Evolutionary conservation across 495 filamentous ascomycete species (phyloP).

Genomic region (Hyphodiscus hymeniophilus): DNA sequence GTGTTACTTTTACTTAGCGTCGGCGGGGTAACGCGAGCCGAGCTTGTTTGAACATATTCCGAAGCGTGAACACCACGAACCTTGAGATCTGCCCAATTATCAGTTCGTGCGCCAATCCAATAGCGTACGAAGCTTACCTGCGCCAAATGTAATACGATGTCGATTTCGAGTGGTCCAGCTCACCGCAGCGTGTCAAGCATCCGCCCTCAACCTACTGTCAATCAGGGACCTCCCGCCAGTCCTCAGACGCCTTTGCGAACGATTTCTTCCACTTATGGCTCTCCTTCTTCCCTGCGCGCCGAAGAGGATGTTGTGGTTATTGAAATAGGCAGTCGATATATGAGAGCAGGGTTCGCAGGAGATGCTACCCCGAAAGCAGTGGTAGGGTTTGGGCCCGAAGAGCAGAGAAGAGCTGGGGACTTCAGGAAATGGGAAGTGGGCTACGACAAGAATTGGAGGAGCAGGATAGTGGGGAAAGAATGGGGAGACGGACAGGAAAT

Average conservation of each 20-base stretch:
- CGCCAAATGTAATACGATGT: conserved; percentile 15
- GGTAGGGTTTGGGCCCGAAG: conserved; percentile 61
- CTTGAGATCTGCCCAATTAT: no score
- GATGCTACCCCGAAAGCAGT: conserved; percentile 66
- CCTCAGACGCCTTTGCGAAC: conserved; percentile 55
- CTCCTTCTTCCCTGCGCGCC: conserved; percentile 63
- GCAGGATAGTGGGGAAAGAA: conserved; percentile 33
- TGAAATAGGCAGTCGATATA: conserved; percentile 70
- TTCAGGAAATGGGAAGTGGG: conserved; percentile 61
- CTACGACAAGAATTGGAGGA: conserved; percentile 37
- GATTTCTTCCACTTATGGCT: conserved; percentile 56
- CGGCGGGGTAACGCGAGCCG: no score
- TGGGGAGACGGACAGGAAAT: conserved; percentile 74
- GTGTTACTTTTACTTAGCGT: no score
- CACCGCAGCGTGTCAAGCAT: conserved; percentile 46
- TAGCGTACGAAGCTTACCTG: no score
- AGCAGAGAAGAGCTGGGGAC: conserved; percentile 72
- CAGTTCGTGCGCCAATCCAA: not conserved
- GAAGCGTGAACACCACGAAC: not conserved
- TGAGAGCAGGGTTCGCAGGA: conserved; percentile 80
- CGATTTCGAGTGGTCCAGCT: conserved; percentile 11
- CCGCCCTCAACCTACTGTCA: conserved; percentile 25
- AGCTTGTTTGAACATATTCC: no score
- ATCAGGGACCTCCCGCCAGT: conserved; percentile 24
- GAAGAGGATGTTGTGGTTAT: conserved; percentile 81